Percentiles rank a stretch among this genome's conserved stretches.
These are phyloP conservation scores for Neonectria ditissima DNA, from an alignment of 2,329 filamentous ascomycete species.

Conservation along the genomic window DNA sequence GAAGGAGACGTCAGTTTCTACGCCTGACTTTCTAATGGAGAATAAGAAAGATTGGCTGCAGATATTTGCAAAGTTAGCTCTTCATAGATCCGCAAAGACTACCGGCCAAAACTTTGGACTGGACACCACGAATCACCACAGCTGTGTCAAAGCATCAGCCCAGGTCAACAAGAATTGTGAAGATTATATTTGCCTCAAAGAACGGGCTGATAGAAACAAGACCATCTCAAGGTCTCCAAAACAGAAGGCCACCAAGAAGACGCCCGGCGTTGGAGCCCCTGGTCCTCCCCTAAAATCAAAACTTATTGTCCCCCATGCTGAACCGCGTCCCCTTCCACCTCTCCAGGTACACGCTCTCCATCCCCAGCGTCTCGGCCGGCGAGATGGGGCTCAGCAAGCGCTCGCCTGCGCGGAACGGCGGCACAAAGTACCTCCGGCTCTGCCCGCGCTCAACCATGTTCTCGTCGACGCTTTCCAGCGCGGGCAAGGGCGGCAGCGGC, in stretches of 20 bases:
- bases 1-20: too few relatives aligned
- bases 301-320: slow-evolving; percentile 32
- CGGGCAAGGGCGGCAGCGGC: slow-evolving; percentile 1
- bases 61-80: too few relatives aligned
- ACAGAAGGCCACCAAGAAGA: background rate
- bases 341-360: slow-evolving; percentile 29
- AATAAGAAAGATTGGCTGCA: too few relatives aligned
- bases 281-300: slow-evolving; percentile 25
- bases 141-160: background rate
- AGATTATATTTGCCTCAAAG: background rate
- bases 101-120: background rate
- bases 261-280: background rate
- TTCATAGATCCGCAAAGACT: background rate
- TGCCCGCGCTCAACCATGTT: slow-evolving; percentile 10
- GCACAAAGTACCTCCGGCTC: slow-evolving; percentile 38
- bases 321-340: slow-evolving; percentile 26
- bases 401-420: slow-evolving; percentile 29
- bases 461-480: slow-evolving; percentile 2
- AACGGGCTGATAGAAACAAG: background rate
- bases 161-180: background rate
- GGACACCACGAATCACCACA: background rate
- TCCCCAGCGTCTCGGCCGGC: slow-evolving; percentile 7
- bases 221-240: background rate
- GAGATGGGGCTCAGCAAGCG: slow-evolving; percentile 33
- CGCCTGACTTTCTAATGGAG: too few relatives aligned